Evolutionary conservation across 1,139 yeast genomes (phyloP), one percentile per base, ranked within the genome.

Genomic region (Hansenula lynferdii): DNA sequence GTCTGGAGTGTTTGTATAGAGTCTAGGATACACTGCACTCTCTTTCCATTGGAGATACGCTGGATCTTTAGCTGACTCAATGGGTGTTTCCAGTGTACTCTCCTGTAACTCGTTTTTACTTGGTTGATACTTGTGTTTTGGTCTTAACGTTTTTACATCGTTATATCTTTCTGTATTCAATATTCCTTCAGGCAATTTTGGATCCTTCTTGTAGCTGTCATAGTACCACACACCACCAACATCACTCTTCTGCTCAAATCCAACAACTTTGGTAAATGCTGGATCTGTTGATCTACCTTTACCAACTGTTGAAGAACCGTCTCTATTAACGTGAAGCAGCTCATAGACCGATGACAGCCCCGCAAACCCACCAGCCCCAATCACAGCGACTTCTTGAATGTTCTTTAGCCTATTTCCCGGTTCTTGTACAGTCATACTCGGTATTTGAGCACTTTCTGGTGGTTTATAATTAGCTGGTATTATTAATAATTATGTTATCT

Each of bases 1-100:
- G 14, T 66, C 49, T 2, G 79, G 75, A 18, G 72, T 65, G 44
- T 74, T 74, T 24, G 79, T 72, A 51, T 65, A 72, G 24, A 74
- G 54, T 35, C 65, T 58, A 12, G 65, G 64, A 41, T 61, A 70
- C 11, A 70, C 60, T 4, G 72, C 74, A 44, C 66, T 59, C 34
- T 53, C 51, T 21, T 49, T 57, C 76, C 74, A 69, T 43, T 58
- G 62, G 18, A 59, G 47, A 15, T 60, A 58, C 8, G 45, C 35
- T 1, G 42, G 47, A 11, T 42, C 41, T 4, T 37, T 39, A 0
- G 31, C 24, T 7, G 33, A 33, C 2, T 40, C 32, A 2, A 42
- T 34, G 6, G 53, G 47, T 0, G 47, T 48, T 1, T 42, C 43
- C 9, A 42, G 29, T 2, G 49, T 42, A 1, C 56, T 35, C 8